Base-by-base conservation (phyloP, 2,329 filamentous ascomycete species). In the Zopfia rhizophila region DNA sequence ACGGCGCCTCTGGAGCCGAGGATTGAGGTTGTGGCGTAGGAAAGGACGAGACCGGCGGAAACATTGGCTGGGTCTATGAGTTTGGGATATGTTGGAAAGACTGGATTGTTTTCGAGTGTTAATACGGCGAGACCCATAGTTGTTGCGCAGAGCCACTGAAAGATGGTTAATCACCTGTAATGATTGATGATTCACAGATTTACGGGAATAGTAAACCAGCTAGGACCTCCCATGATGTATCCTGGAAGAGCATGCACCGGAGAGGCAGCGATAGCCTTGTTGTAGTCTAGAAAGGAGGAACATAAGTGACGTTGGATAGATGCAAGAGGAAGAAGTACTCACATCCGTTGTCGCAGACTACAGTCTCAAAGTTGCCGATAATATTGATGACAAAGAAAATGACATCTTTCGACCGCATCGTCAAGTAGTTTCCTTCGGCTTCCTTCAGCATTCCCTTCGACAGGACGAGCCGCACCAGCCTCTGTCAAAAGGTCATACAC, bases 371-470 rank as follows among this genome's bases (percentile, higher is more conserved):
- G 72, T 91, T 92, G 23, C 90, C 90, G 32, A 92, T 87, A 27
- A 90, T 86, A 72, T 95, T 95, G 73, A 95, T 95, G 18, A 95
- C 85, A 69, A 95, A 96, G 77, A 96, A 96, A 38, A 94, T 90
- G 24, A 83, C 89, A 56, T 93, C 86, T 44, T 82, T 82, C 3
- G 87, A 91, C 46, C 82, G 78, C 90, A 96, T 94, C 0, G 91
- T 96, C n/a, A 96, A 75, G 58, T 96, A 96, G 65, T 87, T 91
- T 18, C 91, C 91, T 4, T 63, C 68, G 96, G 65, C 87, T 91
- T 18, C 91, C 91, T 4, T 63, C 68, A 0, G 85, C 81, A 66
- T 96, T 96, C 3, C 91, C 91, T 0, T 82, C 80, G 1, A 96
- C 88, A 0, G 91, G 91, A 53, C 91, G 86, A 3, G 74, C 69